Percentiles rank a stretch among this genome's conserved stretches.
Evolutionary conservation across 345 rosid species (phyloP).

Genomic region (Eucalyptus victrix): DNA sequence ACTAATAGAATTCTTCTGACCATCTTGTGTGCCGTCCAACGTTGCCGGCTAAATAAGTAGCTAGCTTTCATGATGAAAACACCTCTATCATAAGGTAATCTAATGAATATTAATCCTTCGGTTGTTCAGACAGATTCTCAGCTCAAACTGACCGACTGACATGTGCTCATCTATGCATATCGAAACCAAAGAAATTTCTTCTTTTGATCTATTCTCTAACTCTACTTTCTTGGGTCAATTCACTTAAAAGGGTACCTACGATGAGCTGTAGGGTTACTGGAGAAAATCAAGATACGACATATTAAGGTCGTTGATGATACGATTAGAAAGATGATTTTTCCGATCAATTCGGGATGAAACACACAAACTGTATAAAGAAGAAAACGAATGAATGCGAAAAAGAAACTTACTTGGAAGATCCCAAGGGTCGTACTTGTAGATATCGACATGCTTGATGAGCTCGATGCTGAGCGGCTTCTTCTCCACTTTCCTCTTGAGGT

Average conservation of each 20-base stretch:
- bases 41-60: neutral
- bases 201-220: neutral
- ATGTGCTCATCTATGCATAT: neutral
- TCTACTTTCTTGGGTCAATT: neutral
- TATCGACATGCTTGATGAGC: conserved; percentile 12
- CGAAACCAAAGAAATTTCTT: neutral
- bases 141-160: neutral
- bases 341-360: neutral
- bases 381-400: neutral
- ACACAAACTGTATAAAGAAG: neutral
- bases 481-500: conserved; percentile 11
- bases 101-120: neutral
- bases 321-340: neutral
- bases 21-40: neutral
- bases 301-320: neutral
- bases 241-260: neutral
- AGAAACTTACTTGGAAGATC: conserved; percentile 17
- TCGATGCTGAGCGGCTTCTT: conserved; percentile 6
- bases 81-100: neutral
- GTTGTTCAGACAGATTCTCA: neutral
- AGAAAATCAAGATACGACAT: neutral
- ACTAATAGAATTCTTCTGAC: neutral
- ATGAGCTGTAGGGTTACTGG: neutral
- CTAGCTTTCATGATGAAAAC: neutral
- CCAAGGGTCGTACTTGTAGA: conserved; percentile 20